A percentile compares a stretch with the other conserved stretches of the same genome.
Conservation (phyloP, 164 flowering plant genomes). For the Piper betle region DNA sequence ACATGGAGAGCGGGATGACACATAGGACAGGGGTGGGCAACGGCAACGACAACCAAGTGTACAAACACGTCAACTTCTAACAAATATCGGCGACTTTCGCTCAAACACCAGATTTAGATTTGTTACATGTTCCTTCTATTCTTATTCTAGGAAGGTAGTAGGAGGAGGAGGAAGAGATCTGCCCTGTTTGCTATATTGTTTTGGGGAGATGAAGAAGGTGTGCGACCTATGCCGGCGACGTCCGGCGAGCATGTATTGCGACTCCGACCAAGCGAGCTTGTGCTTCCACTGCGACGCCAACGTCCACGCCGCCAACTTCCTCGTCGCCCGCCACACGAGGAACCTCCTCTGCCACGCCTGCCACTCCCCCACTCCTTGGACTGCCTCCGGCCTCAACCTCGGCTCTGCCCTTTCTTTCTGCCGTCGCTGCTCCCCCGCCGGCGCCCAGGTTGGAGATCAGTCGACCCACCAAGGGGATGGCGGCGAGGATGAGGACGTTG, state of each 20-base stretch:
- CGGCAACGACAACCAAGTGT: no score
- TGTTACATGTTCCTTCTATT: no score
- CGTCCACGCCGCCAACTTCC: slow-evolving; percentile 76
- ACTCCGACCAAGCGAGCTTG: slow-evolving; percentile 61
- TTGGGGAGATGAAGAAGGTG: slow-evolving; percentile 22
- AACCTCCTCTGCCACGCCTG: slow-evolving; percentile 48
- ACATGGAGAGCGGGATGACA: no score
- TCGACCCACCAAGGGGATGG: no score
- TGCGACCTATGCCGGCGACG: slow-evolving; percentile 52
- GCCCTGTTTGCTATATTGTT: no score
- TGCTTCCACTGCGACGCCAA: slow-evolving; percentile 70
- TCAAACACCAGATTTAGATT: no score
- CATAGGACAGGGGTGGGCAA: no score
- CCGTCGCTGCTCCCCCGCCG: slow-evolving; percentile 16
- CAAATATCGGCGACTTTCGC: no score
- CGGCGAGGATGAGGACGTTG: background rate
- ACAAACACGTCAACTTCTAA: no score
- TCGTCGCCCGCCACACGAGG: slow-evolving; percentile 51
- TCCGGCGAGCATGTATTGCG: slow-evolving; percentile 54
- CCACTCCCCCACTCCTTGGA: slow-evolving; percentile 57
- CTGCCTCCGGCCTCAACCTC: slow-evolving; percentile 46
- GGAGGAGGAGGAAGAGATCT: no score
- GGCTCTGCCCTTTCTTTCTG: slow-evolving; percentile 42
- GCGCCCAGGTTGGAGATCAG: background rate
- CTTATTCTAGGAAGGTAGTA: no score